Base-by-base conservation (phyloP, 2,329 filamentous ascomycete species). In the Magnaporthiopsis poae region DNA sequence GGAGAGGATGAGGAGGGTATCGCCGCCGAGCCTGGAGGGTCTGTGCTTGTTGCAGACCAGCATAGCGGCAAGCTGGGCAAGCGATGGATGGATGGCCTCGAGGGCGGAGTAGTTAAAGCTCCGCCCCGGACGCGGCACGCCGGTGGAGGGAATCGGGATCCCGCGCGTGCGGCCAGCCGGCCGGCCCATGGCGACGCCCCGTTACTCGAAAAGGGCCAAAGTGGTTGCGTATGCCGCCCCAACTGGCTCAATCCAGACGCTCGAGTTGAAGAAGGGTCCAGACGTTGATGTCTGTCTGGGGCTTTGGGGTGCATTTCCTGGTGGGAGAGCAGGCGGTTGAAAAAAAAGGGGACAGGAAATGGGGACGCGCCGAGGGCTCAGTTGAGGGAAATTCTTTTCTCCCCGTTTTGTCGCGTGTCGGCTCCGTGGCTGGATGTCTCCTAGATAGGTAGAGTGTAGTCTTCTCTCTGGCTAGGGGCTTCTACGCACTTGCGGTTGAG, bases 401-500 rank as follows among this genome's bases (percentile, higher is more conserved):
- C 1, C 7, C 18, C 3, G 18, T 11, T 21, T 52, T 21, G 18
- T 52, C 27, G 39, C 15, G 15, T 52, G 5, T 52, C 7, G 9
- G 9, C 5, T 35, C 8, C 9, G 33, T 9, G 33, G 9, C 11
- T 35, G 1, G 33, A 12, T 11, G 5, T 35, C 8, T 35, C 11
- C 33, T 12, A 21, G 27, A 27, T 27, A 27, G 27, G 27, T 27
- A 27, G 27, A 1, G 1, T 27, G 27, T 27, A 27, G 27, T 27
- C 27, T 27, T 27, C 27, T 77, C 77, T 67, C 75, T 76, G 29
- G 84, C 81, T 1, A 27, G 83, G 81, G 52, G 79, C 77, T 13
- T 79, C 78, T 27, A 87, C 83, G 25, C 82, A 75, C 66, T 81
- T 77, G 65, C 85, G 80, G 72, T 89, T 88, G 27, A 89, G 73